These are phyloP conservation scores for Tricharina praecox DNA, from an alignment of 495 filamentous ascomycete genomes.

Conservation along the genomic window DNA sequence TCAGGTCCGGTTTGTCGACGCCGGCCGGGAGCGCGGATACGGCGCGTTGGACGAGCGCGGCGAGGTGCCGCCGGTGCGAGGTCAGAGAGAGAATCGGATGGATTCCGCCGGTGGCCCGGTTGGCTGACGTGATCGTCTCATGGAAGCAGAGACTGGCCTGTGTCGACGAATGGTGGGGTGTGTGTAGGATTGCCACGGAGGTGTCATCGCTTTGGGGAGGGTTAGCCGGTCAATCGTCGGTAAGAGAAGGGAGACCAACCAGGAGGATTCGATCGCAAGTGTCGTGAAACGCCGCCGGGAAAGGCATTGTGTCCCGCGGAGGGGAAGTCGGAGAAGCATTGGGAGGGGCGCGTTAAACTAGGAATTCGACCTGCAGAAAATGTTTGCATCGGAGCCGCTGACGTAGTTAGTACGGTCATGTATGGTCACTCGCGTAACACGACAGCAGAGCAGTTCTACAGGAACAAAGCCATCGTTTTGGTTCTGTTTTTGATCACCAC, in stretches of 20 bases:
- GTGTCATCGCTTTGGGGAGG: slow-evolving; percentile 66
- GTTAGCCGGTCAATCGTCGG: slow-evolving; percentile 2
- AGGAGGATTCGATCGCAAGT: slow-evolving; percentile 90
- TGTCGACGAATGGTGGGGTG: slow-evolving; percentile 35
- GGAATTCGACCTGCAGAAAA: not conserved
- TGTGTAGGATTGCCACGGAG: slow-evolving; percentile 69
- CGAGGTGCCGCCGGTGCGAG: slow-evolving; percentile 54
- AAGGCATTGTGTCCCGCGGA: not conserved
- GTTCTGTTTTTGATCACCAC: no score
- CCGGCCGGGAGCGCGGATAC: slow-evolving; percentile 36
- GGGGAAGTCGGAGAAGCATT: not conserved
- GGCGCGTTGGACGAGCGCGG: slow-evolving; percentile 46
- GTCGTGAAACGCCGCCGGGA: slow-evolving; percentile 8
- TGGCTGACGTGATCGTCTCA: slow-evolving; percentile 65
- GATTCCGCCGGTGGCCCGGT: slow-evolving; percentile 51
- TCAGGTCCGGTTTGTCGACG: slow-evolving; percentile 49
- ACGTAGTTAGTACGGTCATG: no score
- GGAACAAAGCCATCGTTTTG: no score
- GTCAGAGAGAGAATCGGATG: slow-evolving; percentile 56
- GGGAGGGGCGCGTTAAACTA: not conserved
- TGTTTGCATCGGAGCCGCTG: not conserved
- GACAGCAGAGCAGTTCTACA: no score
- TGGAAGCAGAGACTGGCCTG: slow-evolving; percentile 53
- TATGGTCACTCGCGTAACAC: not conserved
- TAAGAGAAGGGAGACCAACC: slow-evolving; percentile 28